phyloP scores from a whole-genome alignment of 768 basidiomycete genomes.

The Vararia minispora region DNA sequence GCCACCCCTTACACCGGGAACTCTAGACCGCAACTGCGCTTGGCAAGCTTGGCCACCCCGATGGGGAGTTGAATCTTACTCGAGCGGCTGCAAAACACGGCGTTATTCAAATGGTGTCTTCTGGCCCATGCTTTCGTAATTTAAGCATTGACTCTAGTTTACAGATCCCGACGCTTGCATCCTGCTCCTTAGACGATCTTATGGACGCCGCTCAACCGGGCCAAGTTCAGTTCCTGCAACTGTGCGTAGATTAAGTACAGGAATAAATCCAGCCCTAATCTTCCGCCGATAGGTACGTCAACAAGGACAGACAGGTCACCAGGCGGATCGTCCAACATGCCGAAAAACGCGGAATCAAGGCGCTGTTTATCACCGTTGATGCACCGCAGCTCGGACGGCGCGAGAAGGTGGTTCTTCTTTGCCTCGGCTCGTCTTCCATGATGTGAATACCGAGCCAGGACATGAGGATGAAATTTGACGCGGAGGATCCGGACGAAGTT shows the following conservation, averaged over 20 bases:
- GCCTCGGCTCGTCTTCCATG: too few relatives aligned
- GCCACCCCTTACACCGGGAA: neutral
- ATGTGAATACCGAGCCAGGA: slow-evolving; percentile 33
- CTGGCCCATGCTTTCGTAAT: neutral
- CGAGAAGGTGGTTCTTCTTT: slow-evolving; percentile 47
- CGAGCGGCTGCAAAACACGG: slow-evolving; percentile 75
- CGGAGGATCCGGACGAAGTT: slow-evolving; percentile 53
- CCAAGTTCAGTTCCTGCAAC: slow-evolving; percentile 80
- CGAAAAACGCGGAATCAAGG: slow-evolving; percentile 83
- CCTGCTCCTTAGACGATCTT: slow-evolving; percentile 93
- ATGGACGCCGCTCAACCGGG: slow-evolving; percentile 73
- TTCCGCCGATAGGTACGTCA: slow-evolving; percentile 58
- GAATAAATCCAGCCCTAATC: neutral
- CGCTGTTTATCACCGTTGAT: slow-evolving; percentile 93
- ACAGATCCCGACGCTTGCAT: slow-evolving; percentile 91
- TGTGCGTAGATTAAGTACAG: slow-evolving; percentile 32
- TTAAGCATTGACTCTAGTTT: neutral
- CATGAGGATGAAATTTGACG: slow-evolving; percentile 94
- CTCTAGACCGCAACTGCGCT: slow-evolving; percentile 69
- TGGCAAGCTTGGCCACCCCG: slow-evolving; percentile 91
- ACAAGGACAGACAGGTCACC: slow-evolving; percentile 79
- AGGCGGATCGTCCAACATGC: slow-evolving; percentile 84
- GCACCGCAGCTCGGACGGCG: slow-evolving; percentile 92
- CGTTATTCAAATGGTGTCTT: slow-evolving; percentile 58
- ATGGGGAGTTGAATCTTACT: slow-evolving; percentile 88